These are phyloP conservation scores for Trichodelitschia bisporula DNA, from an alignment of 495 filamentous ascomycete genomes.

Conservation along the genomic window DNA sequence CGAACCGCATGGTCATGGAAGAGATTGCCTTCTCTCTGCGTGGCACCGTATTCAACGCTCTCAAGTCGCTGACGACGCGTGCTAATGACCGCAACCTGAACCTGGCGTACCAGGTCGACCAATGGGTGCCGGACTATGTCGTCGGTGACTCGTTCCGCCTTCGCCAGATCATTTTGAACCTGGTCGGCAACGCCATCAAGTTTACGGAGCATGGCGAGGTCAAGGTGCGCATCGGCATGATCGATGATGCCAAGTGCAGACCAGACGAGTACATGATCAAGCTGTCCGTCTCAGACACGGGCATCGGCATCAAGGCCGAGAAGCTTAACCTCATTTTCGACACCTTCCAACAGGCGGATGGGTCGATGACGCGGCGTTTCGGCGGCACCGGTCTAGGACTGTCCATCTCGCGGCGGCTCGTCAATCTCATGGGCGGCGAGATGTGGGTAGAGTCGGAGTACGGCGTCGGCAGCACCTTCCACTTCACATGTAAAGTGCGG, in stretches of 20 bases:
- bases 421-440: slow-evolving; percentile 91
- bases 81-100: slow-evolving; percentile 95
- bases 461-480: slow-evolving; percentile 85
- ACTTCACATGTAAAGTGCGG: slow-evolving; percentile 86
- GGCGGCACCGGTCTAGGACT: slow-evolving; percentile 89
- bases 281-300: slow-evolving; percentile 91
- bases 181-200: slow-evolving; percentile 72
- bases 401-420: slow-evolving; percentile 86
- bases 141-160: slow-evolving; percentile 93
- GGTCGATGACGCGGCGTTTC: slow-evolving; percentile 89
- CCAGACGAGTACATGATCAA: slow-evolving; percentile 51
- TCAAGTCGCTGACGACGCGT: slow-evolving; percentile 89
- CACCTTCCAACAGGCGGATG: slow-evolving; percentile 97
- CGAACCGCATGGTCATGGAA: slow-evolving; percentile 98
- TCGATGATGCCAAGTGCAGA: slow-evolving; percentile 9
- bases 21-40: slow-evolving; percentile 91
- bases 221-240: slow-evolving; percentile 71
- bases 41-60: slow-evolving; percentile 88
- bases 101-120: slow-evolving; percentile 82
- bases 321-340: slow-evolving; percentile 98
- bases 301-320: slow-evolving; percentile 87
- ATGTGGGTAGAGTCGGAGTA: slow-evolving; percentile 93
- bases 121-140: slow-evolving; percentile 85
- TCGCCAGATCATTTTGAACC: slow-evolving; percentile 75
- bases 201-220: slow-evolving; percentile 97